A percentile compares a stretch with the other conserved stretches of the same genome.
phyloP scores from a whole-genome alignment of 163 green algal species.

The Coccomyxa subellipsoidea region DNA sequence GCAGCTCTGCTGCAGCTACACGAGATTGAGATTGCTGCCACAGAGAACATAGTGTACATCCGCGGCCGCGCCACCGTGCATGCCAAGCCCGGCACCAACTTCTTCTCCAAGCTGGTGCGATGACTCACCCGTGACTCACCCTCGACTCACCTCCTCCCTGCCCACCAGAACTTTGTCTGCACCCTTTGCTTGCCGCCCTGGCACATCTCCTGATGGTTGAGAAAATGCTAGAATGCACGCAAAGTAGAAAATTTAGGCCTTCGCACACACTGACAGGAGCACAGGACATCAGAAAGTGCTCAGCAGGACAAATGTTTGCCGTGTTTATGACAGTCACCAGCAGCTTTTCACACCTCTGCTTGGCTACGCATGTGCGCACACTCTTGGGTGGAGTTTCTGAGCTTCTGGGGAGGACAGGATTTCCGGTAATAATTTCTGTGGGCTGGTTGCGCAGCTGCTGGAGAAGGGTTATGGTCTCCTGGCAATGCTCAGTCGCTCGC shows the following conservation, averaged over 20 bases:
- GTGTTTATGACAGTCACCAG: too few relatives aligned
- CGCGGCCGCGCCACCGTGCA: neutral
- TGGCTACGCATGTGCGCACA: too few relatives aligned
- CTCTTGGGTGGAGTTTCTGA: neutral
- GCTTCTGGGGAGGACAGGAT: neutral
- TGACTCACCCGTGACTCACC: too few relatives aligned
- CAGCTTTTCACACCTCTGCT: too few relatives aligned
- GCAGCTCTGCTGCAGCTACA: neutral
- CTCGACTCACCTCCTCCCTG: too few relatives aligned
- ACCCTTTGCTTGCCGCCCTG: too few relatives aligned
- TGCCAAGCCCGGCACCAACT: neutral
- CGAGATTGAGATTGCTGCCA: neutral
- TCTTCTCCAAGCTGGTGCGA: neutral
- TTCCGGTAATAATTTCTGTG: neutral
- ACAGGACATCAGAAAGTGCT: too few relatives aligned
- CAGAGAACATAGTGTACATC: neutral
- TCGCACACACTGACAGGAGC: neutral
- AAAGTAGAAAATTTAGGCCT: neutral
- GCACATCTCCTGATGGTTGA: neutral
- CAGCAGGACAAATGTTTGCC: too few relatives aligned
- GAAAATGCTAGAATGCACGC: neutral
- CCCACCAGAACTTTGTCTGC: too few relatives aligned
- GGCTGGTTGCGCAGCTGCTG: neutral
- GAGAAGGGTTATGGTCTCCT: neutral
- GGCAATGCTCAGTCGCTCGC: neutral